Conservation (phyloP, 2,329 filamentous ascomycete genomes). For the Pleoardoris graminearum region DNA sequence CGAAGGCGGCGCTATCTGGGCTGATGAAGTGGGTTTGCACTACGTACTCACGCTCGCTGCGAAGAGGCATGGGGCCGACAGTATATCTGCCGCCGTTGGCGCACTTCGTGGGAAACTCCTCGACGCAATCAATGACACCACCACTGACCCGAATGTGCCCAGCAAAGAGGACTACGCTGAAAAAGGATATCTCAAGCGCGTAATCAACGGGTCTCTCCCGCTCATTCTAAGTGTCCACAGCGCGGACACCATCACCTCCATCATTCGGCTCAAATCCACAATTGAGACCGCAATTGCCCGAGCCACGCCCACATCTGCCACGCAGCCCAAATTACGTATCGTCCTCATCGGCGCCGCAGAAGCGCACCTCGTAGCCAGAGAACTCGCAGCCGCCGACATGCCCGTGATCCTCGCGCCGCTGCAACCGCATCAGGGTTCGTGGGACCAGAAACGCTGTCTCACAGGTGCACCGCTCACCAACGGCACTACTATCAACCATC, state of each 20-base stretch:
- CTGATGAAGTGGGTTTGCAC: conserved; percentile 43
- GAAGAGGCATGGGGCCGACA: conserved; percentile 46
- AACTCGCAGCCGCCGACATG: conserved; percentile 60
- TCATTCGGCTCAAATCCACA: conserved; percentile 62
- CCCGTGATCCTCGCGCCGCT: conserved; percentile 65
- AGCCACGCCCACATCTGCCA: conserved; percentile 28
- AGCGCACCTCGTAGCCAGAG: conserved; percentile 61
- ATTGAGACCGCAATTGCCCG: conserved; percentile 50
- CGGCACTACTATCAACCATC: conserved; percentile 62
- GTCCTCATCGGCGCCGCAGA: conserved; percentile 67
- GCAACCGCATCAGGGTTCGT: conserved; percentile 58
- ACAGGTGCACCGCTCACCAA: conserved; percentile 68
- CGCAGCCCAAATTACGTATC: conserved; percentile 50
- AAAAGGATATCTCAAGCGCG: conserved; percentile 56
- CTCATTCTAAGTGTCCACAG: conserved; percentile 64
- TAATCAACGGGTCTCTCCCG: conserved; percentile 58
- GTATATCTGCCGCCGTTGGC: conserved; percentile 56
- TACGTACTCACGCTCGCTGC: conserved; percentile 57
- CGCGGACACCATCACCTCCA: conserved; percentile 64
- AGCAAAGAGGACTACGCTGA: conserved; percentile 32
- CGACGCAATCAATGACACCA: conserved; percentile 51
- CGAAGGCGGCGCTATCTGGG: conserved; percentile 45
- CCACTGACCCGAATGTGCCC: conserved; percentile 28
- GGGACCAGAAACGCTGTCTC: conserved; percentile 66
- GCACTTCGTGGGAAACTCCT: conserved; percentile 59